A percentile compares a stretch with the other conserved stretches of the same genome.
These are phyloP conservation scores for Trametes cubensis DNA, from an alignment of 768 basidiomycete genomes.

Conservation along the genomic window DNA sequence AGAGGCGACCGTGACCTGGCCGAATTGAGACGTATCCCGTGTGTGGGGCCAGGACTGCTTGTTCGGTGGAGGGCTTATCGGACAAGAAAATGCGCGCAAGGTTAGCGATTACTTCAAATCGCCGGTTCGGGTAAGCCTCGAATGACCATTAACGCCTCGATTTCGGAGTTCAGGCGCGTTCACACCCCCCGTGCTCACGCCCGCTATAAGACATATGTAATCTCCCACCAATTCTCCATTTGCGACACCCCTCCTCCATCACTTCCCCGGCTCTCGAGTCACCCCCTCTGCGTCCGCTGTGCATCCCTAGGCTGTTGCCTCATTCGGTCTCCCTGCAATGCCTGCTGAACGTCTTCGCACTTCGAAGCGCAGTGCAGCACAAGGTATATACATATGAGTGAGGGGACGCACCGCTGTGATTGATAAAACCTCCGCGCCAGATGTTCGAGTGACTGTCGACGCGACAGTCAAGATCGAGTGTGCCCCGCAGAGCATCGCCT, in stretches of 20 bases:
- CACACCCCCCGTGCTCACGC: conserved; percentile 23
- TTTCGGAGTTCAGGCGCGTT: conserved; percentile 26
- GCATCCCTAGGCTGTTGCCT: conserved; percentile 19
- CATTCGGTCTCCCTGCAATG: conserved; percentile 24
- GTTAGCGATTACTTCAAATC: conserved; percentile 16
- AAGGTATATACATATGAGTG: conserved; percentile 17
- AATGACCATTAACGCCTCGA: conserved; percentile 21
- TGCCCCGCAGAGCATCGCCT: conserved; percentile 47
- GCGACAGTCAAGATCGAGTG: conserved; percentile 16
- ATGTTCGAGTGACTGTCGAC: conserved; percentile 15
- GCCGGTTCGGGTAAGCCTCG: conserved; percentile 22
- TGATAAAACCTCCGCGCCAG: conserved; percentile 14
- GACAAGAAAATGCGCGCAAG: conserved; percentile 10
- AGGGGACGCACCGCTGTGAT: conserved; percentile 10
- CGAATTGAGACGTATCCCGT: conserved; percentile 8
- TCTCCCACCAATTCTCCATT: conserved; percentile 29
- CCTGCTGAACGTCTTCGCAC: conserved; percentile 25
- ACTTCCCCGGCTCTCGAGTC: conserved; percentile 26
- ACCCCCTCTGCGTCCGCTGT: conserved; percentile 25
- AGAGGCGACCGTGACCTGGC: conserved; percentile 16
- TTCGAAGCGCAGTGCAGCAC: conserved; percentile 25
- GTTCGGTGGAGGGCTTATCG: conserved; percentile 17
- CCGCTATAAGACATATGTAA: conserved; percentile 32
- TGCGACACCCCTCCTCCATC: conserved; percentile 32
- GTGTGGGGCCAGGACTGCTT: conserved; percentile 8